Base-by-base conservation (phyloP, 768 basidiomycete genomes). In the Termitomyces sp. region DNA sequence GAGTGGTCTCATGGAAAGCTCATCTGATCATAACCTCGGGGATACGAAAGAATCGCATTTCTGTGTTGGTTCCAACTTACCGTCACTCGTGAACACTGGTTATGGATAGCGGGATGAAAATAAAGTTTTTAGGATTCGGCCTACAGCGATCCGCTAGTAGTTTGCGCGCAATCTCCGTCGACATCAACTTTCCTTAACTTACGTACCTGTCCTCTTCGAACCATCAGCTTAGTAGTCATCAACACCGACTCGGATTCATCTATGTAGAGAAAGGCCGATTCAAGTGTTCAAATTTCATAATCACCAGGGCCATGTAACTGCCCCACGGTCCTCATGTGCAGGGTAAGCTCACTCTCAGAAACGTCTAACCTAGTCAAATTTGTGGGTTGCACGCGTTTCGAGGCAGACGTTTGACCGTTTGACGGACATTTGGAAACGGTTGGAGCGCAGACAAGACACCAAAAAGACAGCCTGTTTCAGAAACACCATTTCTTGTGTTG, bases 111-210 rank as follows among this genome's bases (percentile, higher is more conserved):
- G n/a, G n/a, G 34, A 37, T 30, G 48, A 48, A 60, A 61, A 63
- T 61, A 61, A 61, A 55, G 62, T 63, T 61, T 62, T 63, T 60
- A 53, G 36, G 27, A 49, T 40, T 57, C 62, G 59, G 54, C 10
- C 16, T 56, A 14, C 34, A 22, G 20, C 55, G 58, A 59, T 62
- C 58, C 58, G 55, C 47, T 8, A 9, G 30, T n/a, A n/a, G n/a
- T 37, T 6, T 5, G 24, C 34, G 50, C 50, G 51, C 26, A 59
- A 62, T 62, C 51, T 62, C 62, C 62, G 62, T 30, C n/a, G n/a
- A n/a, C 50, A 55, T 58, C 60, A 56, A 13, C 12, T 39, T 43
- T 20, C 37, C 51, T 51, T 13, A 27, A 37, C 33, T 51, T 36
- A 36, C 30, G 30, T 36, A 24, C 20, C 20, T 20, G 12, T 27